These are phyloP conservation scores for Petunia axillaris DNA, from an alignment of 257 asterid genomes.

Conservation along the genomic window DNA sequence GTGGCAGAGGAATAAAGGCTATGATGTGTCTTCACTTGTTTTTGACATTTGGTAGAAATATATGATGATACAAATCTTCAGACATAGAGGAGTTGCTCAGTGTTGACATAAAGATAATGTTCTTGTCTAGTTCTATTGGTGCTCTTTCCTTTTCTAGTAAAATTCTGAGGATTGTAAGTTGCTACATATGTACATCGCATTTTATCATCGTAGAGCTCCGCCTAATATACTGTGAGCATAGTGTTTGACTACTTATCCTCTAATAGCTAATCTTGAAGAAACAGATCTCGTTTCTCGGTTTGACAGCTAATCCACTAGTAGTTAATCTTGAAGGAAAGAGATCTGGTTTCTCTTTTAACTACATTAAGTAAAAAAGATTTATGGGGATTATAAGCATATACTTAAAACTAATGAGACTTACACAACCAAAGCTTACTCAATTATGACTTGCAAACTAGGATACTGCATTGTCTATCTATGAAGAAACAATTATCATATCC, in stretches of 20 bases:
- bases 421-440: not conserved
- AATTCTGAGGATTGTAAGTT: conserved; percentile 8
- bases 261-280: no score
- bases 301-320: no score
- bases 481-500: no score
- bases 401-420: not conserved
- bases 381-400: not conserved
- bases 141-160: not conserved
- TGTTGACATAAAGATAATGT: conserved; percentile 20
- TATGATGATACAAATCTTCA: conserved; percentile 13
- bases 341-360: not conserved
- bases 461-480: not conserved
- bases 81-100: not conserved
- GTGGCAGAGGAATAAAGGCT: conserved; percentile 39
- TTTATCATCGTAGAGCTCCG: not conserved
- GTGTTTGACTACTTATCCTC: no score
- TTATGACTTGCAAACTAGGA: not conserved
- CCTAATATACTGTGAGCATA: no score
- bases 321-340: no score
- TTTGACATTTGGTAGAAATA: conserved; percentile 19
- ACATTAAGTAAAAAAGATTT: not conserved
- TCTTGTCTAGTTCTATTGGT: not conserved
- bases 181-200: not conserved
- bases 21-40: conserved; percentile 25
- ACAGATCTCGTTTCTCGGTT: not conserved